phyloP scores from a whole-genome alignment of 805 yeast genomes.

The Nakazawaea ambrosiae region DNA sequence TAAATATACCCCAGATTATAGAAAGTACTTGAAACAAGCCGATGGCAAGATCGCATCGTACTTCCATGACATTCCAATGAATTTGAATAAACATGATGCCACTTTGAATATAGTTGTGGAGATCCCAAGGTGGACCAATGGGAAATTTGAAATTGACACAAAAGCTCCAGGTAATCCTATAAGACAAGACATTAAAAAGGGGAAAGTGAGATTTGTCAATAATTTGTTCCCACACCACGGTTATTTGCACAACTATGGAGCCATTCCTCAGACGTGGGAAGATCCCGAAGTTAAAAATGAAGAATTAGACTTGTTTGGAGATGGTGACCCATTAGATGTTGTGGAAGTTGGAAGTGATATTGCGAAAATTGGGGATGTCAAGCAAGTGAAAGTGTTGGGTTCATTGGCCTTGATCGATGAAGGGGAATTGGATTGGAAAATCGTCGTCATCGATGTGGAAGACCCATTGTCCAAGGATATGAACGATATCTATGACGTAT shows the following conservation, averaged over 20 bases:
- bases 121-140: slow-evolving; percentile 78
- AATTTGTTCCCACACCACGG: slow-evolving; percentile 82
- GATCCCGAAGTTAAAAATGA: slow-evolving; percentile 59
- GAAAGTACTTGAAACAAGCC: slow-evolving; percentile 34
- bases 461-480: slow-evolving; percentile 61
- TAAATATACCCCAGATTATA: slow-evolving; percentile 31
- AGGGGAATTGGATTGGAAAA: slow-evolving; percentile 96
- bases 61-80: slow-evolving; percentile 69
- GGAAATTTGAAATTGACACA: slow-evolving; percentile 70
- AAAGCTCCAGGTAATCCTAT: slow-evolving; percentile 63
- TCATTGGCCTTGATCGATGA: slow-evolving; percentile 79
- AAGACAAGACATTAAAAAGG: slow-evolving; percentile 72
- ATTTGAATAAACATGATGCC: slow-evolving; percentile 29
- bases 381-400: slow-evolving; percentile 64
- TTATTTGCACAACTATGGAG: slow-evolving; percentile 83
- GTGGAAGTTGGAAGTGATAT: slow-evolving; percentile 72
- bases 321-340: slow-evolving; percentile 92
- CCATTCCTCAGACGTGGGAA: slow-evolving; percentile 95
- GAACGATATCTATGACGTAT: slow-evolving; percentile 62
- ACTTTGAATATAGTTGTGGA: slow-evolving; percentile 66
- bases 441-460: slow-evolving; percentile 59
- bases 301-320: slow-evolving; percentile 51
- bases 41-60: slow-evolving; percentile 47
- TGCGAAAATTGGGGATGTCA: slow-evolving; percentile 42
- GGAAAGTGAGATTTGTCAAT: slow-evolving; percentile 65